These are phyloP conservation scores for Lenwebbia sp. DNA, from an alignment of 345 rosid species.

Conservation along the genomic window DNA sequence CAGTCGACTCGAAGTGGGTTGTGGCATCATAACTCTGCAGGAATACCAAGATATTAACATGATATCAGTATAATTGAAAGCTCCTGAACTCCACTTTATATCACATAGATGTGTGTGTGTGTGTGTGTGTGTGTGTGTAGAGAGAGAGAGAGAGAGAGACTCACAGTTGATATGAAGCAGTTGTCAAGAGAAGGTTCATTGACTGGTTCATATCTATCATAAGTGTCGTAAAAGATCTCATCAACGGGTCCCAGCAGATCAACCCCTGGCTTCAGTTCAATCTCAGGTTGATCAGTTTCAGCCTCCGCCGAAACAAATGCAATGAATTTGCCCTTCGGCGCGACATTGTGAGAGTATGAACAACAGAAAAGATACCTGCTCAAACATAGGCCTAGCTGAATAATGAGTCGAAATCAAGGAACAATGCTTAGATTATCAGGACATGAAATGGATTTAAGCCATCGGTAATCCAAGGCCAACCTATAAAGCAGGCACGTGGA, in stretches of 20 bases:
- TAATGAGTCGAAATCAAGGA: not conserved
- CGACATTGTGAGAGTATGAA: conserved; percentile 88
- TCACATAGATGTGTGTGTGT: no score
- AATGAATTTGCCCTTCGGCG: conserved; percentile 85
- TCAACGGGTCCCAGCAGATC: conserved; percentile 78
- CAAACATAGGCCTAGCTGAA: not conserved
- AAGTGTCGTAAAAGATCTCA: conserved; percentile 72
- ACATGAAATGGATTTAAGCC: not conserved
- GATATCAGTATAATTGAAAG: not conserved
- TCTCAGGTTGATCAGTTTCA: conserved; percentile 70
- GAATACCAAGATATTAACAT: not conserved
- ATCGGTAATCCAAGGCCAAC: not conserved
- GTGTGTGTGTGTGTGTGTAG: no score
- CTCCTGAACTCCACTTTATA: not conserved
- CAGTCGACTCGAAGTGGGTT: conserved; percentile 93
- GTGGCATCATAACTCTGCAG: conserved; percentile 93
- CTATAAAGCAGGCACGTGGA: not conserved
- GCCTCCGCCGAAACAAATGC: conserved; percentile 93
- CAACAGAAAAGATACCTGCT: conserved; percentile 91
- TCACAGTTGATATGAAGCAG: conserved; percentile 82
- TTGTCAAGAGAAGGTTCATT: conserved; percentile 79
- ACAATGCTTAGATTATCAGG: not conserved
- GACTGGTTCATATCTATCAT: conserved; percentile 73
- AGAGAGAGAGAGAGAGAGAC: conserved; percentile 10
- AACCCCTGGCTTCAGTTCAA: conserved; percentile 69